These are phyloP conservation scores for Bauhinia variegata DNA, from an alignment of 306 rosid species.

Conservation along the genomic window DNA sequence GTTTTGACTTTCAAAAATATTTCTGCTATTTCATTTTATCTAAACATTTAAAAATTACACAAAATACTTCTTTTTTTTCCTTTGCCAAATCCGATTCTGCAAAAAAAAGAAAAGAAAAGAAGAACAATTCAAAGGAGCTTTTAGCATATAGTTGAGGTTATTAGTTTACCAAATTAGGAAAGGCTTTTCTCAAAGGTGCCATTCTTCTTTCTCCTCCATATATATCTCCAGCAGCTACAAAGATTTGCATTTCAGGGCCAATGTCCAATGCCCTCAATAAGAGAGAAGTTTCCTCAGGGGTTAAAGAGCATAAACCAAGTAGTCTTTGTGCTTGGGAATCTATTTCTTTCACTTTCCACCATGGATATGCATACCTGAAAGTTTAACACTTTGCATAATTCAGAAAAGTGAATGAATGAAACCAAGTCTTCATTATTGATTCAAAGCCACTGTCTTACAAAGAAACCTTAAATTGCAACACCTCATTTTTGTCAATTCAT, in stretches of 20 bases:
- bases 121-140: no score
- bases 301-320: conserved; percentile 67
- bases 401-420: neutral
- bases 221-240: conserved; percentile 71
- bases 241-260: conserved; percentile 62
- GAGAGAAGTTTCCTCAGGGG: conserved; percentile 73
- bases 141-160: neutral
- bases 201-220: conserved; percentile 64
- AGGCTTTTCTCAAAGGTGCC: conserved; percentile 47
- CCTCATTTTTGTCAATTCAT: conserved; percentile 64
- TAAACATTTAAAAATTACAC: no score
- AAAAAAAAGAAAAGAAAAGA: no score
- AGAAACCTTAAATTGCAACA: neutral
- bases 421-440: no score
- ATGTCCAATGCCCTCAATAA: conserved; percentile 56
- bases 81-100: no score
- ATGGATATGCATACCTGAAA: conserved; percentile 58
- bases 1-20: no score
- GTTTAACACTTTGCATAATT: neutral
- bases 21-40: no score
- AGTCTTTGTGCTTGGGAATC: conserved; percentile 50
- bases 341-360: conserved; percentile 71
- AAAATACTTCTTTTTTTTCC: no score
- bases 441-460: no score
- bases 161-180: conserved; percentile 56